A percentile compares a stretch with the other conserved stretches of the same genome.
These are phyloP conservation scores for Lepidium sativum DNA, from an alignment of 345 rosid species.

Conservation along the genomic window DNA sequence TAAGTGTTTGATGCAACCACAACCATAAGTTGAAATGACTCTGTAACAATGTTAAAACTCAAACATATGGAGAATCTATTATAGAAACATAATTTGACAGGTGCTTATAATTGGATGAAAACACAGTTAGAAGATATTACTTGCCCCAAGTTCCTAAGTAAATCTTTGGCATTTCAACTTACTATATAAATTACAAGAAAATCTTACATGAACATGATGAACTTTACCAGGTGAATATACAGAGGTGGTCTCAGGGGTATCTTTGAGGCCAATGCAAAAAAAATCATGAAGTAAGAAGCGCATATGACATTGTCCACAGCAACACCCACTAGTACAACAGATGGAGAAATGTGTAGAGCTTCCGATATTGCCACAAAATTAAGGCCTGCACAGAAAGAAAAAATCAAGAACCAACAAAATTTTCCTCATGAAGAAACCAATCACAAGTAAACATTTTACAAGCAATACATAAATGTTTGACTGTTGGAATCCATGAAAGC, in stretches of 20 bases:
- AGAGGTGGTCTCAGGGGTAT: conserved; percentile 49
- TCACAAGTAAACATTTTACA: background rate
- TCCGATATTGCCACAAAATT: conserved; percentile 82
- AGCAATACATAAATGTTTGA: background rate
- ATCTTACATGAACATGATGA: background rate
- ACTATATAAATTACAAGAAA: background rate
- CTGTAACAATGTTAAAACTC: too few relatives aligned
- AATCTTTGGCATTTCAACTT: background rate
- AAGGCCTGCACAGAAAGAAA: conserved; percentile 44
- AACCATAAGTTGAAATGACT: background rate
- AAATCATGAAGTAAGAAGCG: conserved; percentile 48
- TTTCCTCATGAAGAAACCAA: background rate
- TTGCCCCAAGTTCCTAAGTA: background rate
- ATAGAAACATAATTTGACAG: background rate
- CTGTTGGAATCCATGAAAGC: background rate
- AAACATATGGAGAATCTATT: background rate
- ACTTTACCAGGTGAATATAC: conserved; percentile 36
- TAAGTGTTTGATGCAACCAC: too few relatives aligned
- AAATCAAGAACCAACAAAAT: background rate
- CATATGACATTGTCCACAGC: conserved; percentile 81
- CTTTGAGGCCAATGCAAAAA: conserved; percentile 66
- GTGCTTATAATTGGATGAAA: background rate
- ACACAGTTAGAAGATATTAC: background rate
- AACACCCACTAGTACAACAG: conserved; percentile 74
- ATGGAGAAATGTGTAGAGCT: conserved; percentile 66